phyloP scores from a whole-genome alignment of 352 stramenopile genomes.

The Lagenidium giganteum region DNA sequence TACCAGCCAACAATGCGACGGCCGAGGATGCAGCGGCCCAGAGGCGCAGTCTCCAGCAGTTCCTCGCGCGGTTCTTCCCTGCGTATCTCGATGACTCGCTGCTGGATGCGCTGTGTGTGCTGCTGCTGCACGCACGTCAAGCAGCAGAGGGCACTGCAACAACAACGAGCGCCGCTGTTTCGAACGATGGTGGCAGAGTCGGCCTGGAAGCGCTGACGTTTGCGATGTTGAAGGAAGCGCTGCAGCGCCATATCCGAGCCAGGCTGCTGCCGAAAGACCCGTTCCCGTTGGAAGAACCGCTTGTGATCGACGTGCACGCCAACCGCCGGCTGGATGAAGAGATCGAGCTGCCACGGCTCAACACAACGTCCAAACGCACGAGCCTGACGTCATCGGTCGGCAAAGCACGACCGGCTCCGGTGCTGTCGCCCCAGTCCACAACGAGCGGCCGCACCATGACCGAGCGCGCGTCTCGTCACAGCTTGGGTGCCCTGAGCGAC shows the following conservation, averaged over 20 bases:
- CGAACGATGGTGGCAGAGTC: conserved; percentile 1
- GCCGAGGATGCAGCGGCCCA: background rate
- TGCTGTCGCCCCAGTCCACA: background rate
- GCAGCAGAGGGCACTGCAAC: too few relatives aligned
- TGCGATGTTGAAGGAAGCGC: conserved; percentile 29
- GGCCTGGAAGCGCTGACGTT: conserved; percentile 18
- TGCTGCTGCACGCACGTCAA: too few relatives aligned
- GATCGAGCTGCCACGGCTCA: conserved; percentile 11
- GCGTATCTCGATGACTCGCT: conserved; percentile 5
- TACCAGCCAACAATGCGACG: conserved; percentile 1
- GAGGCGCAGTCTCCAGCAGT: background rate
- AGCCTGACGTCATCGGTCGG: too few relatives aligned
- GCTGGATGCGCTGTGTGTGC: conserved; percentile 1
- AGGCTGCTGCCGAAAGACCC: conserved; percentile 32
- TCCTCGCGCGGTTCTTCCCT: conserved; percentile 4
- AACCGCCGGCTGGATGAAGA: conserved; percentile 11
- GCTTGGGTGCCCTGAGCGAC: too few relatives aligned
- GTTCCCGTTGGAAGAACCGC: conserved; percentile 24
- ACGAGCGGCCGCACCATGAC: conserved; percentile 11
- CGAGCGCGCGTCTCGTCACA: too few relatives aligned
- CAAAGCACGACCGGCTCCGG: background rate
- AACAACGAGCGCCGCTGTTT: too few relatives aligned
- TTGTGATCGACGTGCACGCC: conserved; percentile 3
- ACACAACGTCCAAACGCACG: conserved; percentile 7
- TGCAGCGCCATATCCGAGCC: conserved; percentile 28